Conservation (phyloP, 2,329 filamentous ascomycete species). For the Cordyceps tenuipes region DNA sequence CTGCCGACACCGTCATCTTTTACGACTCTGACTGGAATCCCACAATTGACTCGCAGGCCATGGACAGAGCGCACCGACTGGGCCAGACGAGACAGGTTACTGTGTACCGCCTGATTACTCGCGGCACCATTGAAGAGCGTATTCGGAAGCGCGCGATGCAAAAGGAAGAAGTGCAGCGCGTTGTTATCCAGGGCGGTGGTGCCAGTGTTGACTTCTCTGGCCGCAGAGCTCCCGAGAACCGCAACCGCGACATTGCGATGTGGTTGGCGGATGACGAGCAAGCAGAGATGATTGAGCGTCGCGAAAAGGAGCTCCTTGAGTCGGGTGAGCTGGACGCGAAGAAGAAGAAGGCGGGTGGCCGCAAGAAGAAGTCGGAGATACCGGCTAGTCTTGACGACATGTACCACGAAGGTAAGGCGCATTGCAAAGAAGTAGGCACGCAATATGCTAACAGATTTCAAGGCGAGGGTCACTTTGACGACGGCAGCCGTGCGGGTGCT, state of each 20-base stretch:
- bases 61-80: conserved; percentile 96
- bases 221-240: conserved; percentile 74
- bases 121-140: conserved; percentile 93
- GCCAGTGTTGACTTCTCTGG: conserved; percentile 95
- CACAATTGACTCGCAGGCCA: conserved; percentile 96
- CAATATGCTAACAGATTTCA: conserved; percentile 19
- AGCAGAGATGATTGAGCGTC: conserved; percentile 84
- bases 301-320: conserved; percentile 78
- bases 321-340: conserved; percentile 58
- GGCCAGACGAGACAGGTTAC: conserved; percentile 94
- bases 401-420: conserved; percentile 90
- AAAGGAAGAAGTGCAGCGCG: conserved; percentile 97
- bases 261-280: conserved; percentile 98
- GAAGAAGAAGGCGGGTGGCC: conserved; percentile 50
- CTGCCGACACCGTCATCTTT: conserved; percentile 97
- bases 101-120: conserved; percentile 94
- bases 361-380: conserved; percentile 45
- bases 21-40: conserved; percentile 99
- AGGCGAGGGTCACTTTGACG: conserved; percentile 97
- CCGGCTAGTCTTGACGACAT: conserved; percentile 79
- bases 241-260: conserved; percentile 96
- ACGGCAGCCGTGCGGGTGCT: conserved; percentile 57
- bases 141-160: conserved; percentile 95
- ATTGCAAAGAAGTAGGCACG: neutral
- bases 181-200: conserved; percentile 88